Conservation (phyloP, 768 basidiomycete genomes). For the Pisolithus orientalis region DNA sequence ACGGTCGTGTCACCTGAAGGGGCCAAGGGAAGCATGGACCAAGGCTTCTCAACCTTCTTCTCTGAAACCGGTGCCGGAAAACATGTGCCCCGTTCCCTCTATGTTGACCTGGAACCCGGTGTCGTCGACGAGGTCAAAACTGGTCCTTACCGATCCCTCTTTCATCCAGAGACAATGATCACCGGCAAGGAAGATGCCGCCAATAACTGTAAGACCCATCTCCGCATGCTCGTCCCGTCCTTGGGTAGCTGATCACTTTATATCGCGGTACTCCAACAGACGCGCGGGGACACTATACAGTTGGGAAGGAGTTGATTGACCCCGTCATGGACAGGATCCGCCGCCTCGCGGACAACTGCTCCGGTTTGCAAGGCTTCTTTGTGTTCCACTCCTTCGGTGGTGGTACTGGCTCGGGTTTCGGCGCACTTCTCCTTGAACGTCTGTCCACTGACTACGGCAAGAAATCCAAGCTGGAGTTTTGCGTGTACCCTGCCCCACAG, state of each 20-base stretch:
- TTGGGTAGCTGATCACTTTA: conserved; percentile 5
- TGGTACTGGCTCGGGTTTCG: conserved; percentile 98
- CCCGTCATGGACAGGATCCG: conserved; percentile 95
- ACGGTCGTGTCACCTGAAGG: conserved; percentile 79
- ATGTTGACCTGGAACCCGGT: conserved; percentile 93
- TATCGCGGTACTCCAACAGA: conserved; percentile 41
- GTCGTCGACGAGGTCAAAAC: conserved; percentile 93
- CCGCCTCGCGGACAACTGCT: conserved; percentile 95
- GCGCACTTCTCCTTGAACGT: conserved; percentile 93
- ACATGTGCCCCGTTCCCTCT: conserved; percentile 94
- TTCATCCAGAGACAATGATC: conserved; percentile 96
- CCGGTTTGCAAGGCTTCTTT: conserved; percentile 98
- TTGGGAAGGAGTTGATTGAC: conserved; percentile 98
- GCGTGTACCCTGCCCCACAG: conserved; percentile 93
- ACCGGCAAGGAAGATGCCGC: conserved; percentile 99
- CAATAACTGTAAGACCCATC: conserved; percentile 74
- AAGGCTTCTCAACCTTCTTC: conserved; percentile 97
- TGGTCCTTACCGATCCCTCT: conserved; percentile 87
- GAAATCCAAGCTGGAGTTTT: conserved; percentile 98
- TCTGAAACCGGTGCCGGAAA: conserved; percentile 91
- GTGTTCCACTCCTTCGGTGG: conserved; percentile 99
- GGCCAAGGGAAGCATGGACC: conserved; percentile 51
- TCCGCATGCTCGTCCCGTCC: background rate
- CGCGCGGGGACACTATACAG: conserved; percentile 97
- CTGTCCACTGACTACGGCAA: conserved; percentile 99